Evolutionary conservation across 148 eudicot genomes (phyloP).

Genomic region (Chenopodium berlandieri): DNA sequence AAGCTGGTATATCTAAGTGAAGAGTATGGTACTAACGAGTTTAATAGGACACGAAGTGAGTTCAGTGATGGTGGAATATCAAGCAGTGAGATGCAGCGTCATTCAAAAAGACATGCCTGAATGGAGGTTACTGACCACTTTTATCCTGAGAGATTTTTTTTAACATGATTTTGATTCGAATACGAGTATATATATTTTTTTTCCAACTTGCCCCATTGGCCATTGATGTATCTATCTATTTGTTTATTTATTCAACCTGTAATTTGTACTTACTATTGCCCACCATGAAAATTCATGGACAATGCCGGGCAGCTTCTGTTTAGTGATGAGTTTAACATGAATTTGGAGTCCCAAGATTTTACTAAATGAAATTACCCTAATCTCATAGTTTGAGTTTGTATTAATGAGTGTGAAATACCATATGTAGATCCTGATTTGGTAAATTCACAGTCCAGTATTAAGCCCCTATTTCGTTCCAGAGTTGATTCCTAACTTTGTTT

Average conservation of each 20-base stretch:
- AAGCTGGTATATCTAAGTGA: constrained; percentile 40
- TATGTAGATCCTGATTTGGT: background rate
- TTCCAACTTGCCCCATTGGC: background rate
- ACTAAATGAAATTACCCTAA: background rate
- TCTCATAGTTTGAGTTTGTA: background rate
- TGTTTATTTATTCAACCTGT: constrained; percentile 18
- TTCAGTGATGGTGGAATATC: constrained; percentile 9
- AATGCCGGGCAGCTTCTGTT: background rate
- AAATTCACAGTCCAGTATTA: no score
- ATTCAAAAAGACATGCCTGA: background rate
- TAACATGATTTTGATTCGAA: constrained; percentile 5
- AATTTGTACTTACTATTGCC: constrained; percentile 14
- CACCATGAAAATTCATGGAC: background rate
- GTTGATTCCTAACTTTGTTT: no score
- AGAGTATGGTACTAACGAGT: constrained; percentile 41
- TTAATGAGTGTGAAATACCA: background rate
- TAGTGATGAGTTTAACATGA: background rate
- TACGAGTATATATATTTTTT: background rate
- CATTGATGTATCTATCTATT: background rate
- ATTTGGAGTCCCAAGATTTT: background rate
- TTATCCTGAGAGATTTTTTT: background rate
- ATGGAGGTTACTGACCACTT: background rate
- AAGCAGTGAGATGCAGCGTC: constrained; percentile 12
- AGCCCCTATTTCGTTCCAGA: no score
- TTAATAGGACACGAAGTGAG: constrained; percentile 26